These are phyloP conservation scores for Ganoderma multipileum DNA, from an alignment of 1,284 basidiomycete genomes.

Conservation along the genomic window DNA sequence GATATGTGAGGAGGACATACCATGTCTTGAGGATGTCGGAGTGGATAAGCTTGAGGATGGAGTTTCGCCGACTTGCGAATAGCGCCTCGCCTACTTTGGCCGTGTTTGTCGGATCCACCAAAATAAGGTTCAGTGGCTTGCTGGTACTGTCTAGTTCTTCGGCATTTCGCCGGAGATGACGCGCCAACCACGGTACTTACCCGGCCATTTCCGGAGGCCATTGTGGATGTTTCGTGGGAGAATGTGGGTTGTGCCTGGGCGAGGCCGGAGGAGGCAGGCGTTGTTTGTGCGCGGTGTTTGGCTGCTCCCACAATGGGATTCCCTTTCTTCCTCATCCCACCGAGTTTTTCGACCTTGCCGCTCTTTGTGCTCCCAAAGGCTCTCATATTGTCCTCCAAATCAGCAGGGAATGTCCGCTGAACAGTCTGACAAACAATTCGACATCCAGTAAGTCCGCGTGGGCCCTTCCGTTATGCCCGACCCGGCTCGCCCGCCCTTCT, in stretches of 20 bases:
- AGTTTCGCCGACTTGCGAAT: conserved; percentile 24
- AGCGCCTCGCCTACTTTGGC: conserved; percentile 37
- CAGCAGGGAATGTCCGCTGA: background rate
- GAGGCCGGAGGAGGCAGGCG: conserved; percentile 27
- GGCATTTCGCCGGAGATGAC: conserved; percentile 15
- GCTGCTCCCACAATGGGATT: conserved; percentile 31
- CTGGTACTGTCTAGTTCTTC: conserved; percentile 41
- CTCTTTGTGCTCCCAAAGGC: conserved; percentile 28
- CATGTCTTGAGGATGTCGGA: conserved; percentile 66
- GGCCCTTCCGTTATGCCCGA: background rate
- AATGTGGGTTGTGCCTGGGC: conserved; percentile 8
- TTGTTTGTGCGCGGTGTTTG: conserved; percentile 28
- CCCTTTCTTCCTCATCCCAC: conserved; percentile 32
- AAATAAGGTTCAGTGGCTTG: conserved; percentile 47
- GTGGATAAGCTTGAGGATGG: conserved; percentile 39
- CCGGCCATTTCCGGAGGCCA: background rate
- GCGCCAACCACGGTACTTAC: background rate
- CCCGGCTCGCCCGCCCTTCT: conserved; percentile 4
- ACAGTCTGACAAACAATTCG: conserved; percentile 9
- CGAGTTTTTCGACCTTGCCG: background rate
- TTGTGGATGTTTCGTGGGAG: conserved; percentile 24
- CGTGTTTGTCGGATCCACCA: conserved; percentile 32
- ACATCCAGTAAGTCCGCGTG: background rate
- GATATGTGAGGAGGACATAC: conserved; percentile 46
- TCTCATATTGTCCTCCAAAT: conserved; percentile 26